Evolutionary conservation across 1,139 yeast genomes (phyloP), one percentile per base, ranked within the genome.

Genomic region (Ogataea hybrid): DNA sequence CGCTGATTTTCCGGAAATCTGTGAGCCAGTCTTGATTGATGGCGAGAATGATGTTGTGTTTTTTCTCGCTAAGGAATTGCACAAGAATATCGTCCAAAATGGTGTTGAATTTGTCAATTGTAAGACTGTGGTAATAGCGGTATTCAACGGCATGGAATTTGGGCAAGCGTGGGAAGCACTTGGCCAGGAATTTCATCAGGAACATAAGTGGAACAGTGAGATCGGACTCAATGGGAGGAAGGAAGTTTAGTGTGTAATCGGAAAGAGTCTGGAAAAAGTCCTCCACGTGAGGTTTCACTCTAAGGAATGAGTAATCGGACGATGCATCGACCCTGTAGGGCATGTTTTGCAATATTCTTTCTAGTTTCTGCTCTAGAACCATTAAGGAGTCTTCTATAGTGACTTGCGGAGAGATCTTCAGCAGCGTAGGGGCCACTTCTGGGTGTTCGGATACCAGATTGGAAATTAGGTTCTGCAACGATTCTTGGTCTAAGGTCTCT

Each of bases 301-400:
- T 73, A 45, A 87, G 70, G 63, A 83, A 92, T n/a, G 96, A 83
- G 60, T 92, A 92, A 62, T 90, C 97, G 40, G 85, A 79, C 38
- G 75, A 71, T 16, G 72, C 68, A 53, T 84, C 88, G 48, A 87
- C 87, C 52, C 82, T 81, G 62, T 84, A 86, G 1, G 96, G 96
- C 49, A 87, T 64, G 46, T 75, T 73, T 16, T 63, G 61, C 25
- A 67, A 58, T 22, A 86, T 75, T 3, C 56, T 55, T 12, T 71
- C 67, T 39, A 74, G 65, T 53, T 82, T 79, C 10, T 60, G 59
- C 28, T 67, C 63, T 41, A 87, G 65, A 25, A 78, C 68, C 10
- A 64, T 67, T 22, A 83, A 61, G 5, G 86, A 76, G 46, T 75
- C 70, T 12, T 65, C 61, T 5, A 79, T 70, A 0, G 80, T 68